Conservation (phyloP, 139 green algal genomes). For the Pseudopediastrum boryanum region DNA sequence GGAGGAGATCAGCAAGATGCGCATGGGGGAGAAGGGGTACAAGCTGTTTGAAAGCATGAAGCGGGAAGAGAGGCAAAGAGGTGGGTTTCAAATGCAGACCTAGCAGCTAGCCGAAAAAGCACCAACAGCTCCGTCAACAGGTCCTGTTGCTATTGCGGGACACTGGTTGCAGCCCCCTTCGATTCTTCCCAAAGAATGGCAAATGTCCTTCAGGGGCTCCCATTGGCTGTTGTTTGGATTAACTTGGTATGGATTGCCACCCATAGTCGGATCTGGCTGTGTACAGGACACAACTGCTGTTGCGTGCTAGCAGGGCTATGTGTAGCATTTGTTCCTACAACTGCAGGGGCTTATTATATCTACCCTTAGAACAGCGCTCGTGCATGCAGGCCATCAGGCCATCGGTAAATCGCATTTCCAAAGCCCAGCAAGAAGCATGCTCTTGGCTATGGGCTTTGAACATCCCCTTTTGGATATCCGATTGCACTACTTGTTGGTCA, state of each 20-base stretch:
- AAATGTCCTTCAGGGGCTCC: not conserved
- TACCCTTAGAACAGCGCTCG: too few relatives aligned
- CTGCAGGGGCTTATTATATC: too few relatives aligned
- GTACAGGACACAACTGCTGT: not conserved
- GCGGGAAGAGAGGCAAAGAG: constrained; percentile 34
- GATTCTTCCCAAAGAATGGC: not conserved
- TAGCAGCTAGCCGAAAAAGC: not conserved
- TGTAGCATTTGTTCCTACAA: too few relatives aligned
- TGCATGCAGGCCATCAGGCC: too few relatives aligned
- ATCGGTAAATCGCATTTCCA: too few relatives aligned
- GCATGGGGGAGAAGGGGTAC: constrained; percentile 32
- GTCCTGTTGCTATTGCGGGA: not conserved
- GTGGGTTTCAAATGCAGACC: constrained; percentile 1
- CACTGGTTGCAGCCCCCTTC: not conserved
- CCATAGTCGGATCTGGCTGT: not conserved
- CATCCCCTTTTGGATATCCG: too few relatives aligned
- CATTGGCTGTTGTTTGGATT: not conserved
- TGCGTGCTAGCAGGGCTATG: not conserved
- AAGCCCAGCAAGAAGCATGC: too few relatives aligned
- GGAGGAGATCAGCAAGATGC: not conserved
- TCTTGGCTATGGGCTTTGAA: too few relatives aligned
- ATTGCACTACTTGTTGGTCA: too few relatives aligned
- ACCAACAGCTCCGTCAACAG: not conserved
- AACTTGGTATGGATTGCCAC: not conserved
- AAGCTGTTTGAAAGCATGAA: constrained; percentile 20